These are phyloP conservation scores for Pseudopithomyces chartarum DNA, from an alignment of 2,329 filamentous ascomycete genomes.

Conservation along the genomic window DNA sequence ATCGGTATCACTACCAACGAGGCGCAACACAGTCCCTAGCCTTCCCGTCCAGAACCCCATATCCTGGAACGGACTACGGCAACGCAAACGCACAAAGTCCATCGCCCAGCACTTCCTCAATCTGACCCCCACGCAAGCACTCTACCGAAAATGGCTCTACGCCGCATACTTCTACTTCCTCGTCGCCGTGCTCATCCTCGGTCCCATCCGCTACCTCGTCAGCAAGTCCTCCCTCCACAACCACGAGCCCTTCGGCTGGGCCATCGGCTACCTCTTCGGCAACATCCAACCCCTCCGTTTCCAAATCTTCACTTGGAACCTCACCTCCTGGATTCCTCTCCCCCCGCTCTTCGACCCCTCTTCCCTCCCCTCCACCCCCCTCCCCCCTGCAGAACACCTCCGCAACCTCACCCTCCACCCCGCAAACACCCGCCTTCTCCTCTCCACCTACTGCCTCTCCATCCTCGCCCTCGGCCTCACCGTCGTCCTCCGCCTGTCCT, in stretches of 20 bases:
- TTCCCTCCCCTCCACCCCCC: conserved; percentile 14
- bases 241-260: conserved; percentile 89
- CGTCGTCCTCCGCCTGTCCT: conserved; percentile 74
- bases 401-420: conserved; percentile 69
- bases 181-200: conserved; percentile 68
- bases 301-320: conserved; percentile 68
- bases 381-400: conserved; percentile 58
- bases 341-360: conserved; percentile 53
- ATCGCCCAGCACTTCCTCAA: conserved; percentile 71
- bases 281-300: conserved; percentile 74
- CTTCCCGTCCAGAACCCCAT: conserved; percentile 27
- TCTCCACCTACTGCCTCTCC: conserved; percentile 73
- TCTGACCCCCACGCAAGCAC: conserved; percentile 79
- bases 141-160: conserved; percentile 80
- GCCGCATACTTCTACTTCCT: conserved; percentile 76
- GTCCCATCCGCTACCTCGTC: conserved; percentile 74
- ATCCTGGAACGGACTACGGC: conserved; percentile 23
- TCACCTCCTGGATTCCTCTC: conserved; percentile 77
- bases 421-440: conserved; percentile 79
- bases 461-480: conserved; percentile 74
- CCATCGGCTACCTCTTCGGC: conserved; percentile 84
- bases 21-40: conserved; percentile 43
- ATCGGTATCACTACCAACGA: conserved; percentile 16
- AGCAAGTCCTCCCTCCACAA: conserved; percentile 68
- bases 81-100: conserved; percentile 37